phyloP scores from a whole-genome alignment of 139 green algal species.

The Micromonas commoda region DNA sequence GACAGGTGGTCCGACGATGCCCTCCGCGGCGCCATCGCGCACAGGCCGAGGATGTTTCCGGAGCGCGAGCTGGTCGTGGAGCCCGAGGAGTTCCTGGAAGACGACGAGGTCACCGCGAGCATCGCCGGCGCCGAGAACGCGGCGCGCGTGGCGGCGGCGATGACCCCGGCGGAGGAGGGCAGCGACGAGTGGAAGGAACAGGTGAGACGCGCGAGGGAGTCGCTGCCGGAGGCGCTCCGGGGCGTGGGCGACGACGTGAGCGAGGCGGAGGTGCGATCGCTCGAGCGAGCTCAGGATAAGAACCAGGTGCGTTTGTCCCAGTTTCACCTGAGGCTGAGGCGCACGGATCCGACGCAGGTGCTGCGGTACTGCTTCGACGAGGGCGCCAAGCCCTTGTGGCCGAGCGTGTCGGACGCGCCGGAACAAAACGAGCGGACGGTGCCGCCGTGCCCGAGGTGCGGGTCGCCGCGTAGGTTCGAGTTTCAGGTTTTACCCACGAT shows the following conservation, averaged over 20 bases:
- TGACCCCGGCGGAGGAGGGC: background rate
- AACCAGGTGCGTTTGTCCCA: background rate
- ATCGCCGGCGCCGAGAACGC: background rate
- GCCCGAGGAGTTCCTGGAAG: conserved; percentile 46
- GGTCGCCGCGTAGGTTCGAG: conserved; percentile 22
- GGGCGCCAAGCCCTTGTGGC: conserved; percentile 10
- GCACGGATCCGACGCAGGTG: background rate
- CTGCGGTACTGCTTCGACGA: background rate
- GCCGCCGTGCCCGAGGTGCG: conserved; percentile 21
- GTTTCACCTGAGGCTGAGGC: background rate
- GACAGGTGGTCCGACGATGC: conserved; percentile 15
- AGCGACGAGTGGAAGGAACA: background rate
- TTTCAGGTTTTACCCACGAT: conserved; percentile 31
- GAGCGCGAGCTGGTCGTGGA: conserved; percentile 72
- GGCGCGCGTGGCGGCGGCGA: background rate
- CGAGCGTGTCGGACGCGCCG: background rate
- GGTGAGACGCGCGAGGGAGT: background rate
- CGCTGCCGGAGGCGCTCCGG: background rate
- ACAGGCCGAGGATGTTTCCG: conserved; percentile 39
- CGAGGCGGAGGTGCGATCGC: background rate
- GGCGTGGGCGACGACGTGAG: background rate
- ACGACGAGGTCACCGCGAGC: conserved; percentile 34
- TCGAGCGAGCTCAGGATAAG: background rate
- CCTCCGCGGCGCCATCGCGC: background rate
- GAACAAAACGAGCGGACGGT: background rate